Evolutionary conservation across 2,329 filamentous ascomycete genomes (phyloP), one percentile per base, ranked within the genome.

Genomic region (Chaetothyriales sp.): DNA sequence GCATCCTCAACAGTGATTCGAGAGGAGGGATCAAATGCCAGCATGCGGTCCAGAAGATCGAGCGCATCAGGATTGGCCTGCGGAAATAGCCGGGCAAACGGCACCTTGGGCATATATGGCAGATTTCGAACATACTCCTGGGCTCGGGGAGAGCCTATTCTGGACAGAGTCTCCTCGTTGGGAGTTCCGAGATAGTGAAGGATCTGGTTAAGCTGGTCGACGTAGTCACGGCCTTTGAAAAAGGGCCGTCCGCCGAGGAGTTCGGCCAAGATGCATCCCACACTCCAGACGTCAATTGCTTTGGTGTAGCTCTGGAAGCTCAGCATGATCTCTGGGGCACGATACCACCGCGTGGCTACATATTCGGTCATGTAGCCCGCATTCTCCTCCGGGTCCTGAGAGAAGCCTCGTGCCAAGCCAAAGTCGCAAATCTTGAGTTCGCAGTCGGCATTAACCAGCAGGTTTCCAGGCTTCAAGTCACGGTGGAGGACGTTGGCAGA

Each of bases 221-320:
- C 92, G 64, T 98, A 98, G 73, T 98, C 92, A 55, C 92, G 86
- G 52, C 92, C 92, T 73, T 98, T 98, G 78, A 98, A 96, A 77
- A 98, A 98, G 44, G 92, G 92, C 53, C 93, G 85, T 53, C 92
- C 90, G 56, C 92, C 92, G 36, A 98, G 80, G 10, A 98, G 80
- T 69, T 98, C 92, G 49, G 92, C 92, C 49, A 98, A 79, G 62
- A 98, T 98, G 66, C 92, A 98, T 55, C 92, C 92, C 44, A 98
- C 90, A 7, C 92, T 98, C 92, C 92, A 98, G 32, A 98, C 90
- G 66, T 98, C 92, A 70, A 98, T 90, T 96, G 92, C 92, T 87
- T 98, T 98, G 63, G 92, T 98, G 70, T 98, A 98, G 73, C 88
- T 95, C 71, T 96, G 90, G 79, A 98, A 98, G 74, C 88, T 95